Conservation (phyloP, 2,329 filamentous ascomycete species). For the Apiospora kogelbergensis region DNA sequence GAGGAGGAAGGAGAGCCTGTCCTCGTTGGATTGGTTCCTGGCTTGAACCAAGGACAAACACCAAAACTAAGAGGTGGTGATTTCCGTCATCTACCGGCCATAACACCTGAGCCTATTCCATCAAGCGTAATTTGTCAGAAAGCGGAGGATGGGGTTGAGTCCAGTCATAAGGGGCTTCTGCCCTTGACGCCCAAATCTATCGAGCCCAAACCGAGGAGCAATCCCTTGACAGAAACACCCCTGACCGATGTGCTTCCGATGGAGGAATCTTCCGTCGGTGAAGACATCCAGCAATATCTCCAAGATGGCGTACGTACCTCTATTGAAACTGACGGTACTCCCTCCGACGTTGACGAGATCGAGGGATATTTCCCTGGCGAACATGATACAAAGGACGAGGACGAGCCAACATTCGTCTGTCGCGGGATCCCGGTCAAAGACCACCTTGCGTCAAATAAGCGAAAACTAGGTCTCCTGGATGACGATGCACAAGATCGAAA, state of each 20-base stretch:
- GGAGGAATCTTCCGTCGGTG: not conserved
- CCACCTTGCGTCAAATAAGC: not conserved
- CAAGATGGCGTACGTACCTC: not conserved
- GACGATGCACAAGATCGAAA: not conserved
- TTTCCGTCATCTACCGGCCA: not conserved
- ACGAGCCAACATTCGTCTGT: not conserved
- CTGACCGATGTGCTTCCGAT: not conserved
- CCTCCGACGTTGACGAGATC: not conserved
- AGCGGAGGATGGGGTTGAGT: not conserved
- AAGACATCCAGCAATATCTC: not conserved
- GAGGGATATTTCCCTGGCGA: not conserved
- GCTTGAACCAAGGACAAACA: not conserved
- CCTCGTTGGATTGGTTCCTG: not conserved
- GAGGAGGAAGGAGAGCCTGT: not conserved
- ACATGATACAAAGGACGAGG: not conserved
- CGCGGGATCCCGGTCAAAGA: not conserved
- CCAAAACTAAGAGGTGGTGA: not conserved
- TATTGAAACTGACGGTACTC: not conserved
- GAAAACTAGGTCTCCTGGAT: not conserved
- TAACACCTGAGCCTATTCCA: not conserved
- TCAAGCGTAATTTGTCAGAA: not conserved
- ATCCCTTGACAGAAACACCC: not conserved
- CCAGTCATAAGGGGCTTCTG: not conserved
- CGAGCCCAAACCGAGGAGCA: not conserved
- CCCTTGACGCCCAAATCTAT: not conserved